These are phyloP conservation scores for Chlorella sp. DNA, from an alignment of 139 green algal genomes.

Conservation along the genomic window DNA sequence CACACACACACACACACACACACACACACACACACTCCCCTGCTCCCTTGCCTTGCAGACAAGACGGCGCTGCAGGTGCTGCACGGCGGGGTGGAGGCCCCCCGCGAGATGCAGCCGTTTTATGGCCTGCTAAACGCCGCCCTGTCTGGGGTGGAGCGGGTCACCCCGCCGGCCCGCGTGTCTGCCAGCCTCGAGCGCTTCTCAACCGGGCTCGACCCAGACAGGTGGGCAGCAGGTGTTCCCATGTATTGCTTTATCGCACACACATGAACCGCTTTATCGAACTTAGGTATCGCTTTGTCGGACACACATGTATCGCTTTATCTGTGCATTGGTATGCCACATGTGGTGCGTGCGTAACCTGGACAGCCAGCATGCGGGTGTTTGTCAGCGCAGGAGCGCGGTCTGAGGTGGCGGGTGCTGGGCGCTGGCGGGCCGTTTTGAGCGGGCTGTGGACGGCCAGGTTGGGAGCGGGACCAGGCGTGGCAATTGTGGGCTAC, in stretches of 20 bases:
- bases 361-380: no score
- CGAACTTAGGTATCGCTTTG: no score
- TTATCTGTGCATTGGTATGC: no score
- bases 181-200: conserved; percentile 20
- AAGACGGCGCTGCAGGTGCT: conserved; percentile 6
- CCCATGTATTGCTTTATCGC: no score
- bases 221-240: not conserved
- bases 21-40: not conserved
- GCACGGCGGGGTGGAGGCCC: not conserved
- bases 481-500: not conserved
- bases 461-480: not conserved
- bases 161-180: not conserved
- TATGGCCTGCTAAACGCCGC: not conserved
- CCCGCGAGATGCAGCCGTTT: conserved; percentile 24
- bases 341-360: not conserved
- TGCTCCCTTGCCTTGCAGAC: not conserved
- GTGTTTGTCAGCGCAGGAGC: no score
- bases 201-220: conserved; percentile 15
- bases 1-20: not conserved
- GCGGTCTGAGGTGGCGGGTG: no score
- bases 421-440: no score
- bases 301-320: no score
- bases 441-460: no score
- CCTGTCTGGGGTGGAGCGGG: not conserved
- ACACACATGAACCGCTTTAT: no score